Conservation (phyloP, 805 yeast species). For the Yamadazyma takamatsuzukensis region DNA sequence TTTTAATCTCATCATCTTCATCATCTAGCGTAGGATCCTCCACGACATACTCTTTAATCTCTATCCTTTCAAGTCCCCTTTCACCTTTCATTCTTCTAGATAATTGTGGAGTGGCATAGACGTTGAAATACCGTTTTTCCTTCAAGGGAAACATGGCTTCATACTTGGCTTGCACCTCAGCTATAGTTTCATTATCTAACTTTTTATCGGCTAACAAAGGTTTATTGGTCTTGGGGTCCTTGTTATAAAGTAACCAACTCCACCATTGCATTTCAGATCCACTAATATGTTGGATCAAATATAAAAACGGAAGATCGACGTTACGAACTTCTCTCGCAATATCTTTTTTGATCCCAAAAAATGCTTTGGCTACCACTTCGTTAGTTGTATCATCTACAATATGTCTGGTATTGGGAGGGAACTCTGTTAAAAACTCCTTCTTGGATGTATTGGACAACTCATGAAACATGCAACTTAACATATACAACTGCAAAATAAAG, state of each 20-base stretch:
- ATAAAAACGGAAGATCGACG: slow-evolving; percentile 24
- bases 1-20: slow-evolving; percentile 22
- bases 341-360: slow-evolving; percentile 24
- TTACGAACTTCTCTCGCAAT: slow-evolving; percentile 17
- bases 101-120: slow-evolving; percentile 40
- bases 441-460: slow-evolving; percentile 25
- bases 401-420: slow-evolving; percentile 32
- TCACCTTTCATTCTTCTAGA: slow-evolving; percentile 34
- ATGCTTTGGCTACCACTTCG: slow-evolving; percentile 7
- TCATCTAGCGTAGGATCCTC: slow-evolving; percentile 5
- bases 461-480: slow-evolving; percentile 25
- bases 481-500: slow-evolving; percentile 27
- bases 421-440: slow-evolving; percentile 15
- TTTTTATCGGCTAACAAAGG: slow-evolving; percentile 22
- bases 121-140: slow-evolving; percentile 35
- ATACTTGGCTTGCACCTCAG: slow-evolving; percentile 9
- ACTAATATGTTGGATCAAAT: slow-evolving; percentile 23
- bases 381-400: slow-evolving; percentile 26
- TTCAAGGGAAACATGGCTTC: slow-evolving; percentile 23
- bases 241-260: slow-evolving; percentile 38
- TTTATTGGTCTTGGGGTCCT: slow-evolving; percentile 27
- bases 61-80: slow-evolving; percentile 27
- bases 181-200: slow-evolving; percentile 20
- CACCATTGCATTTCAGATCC: slow-evolving; percentile 34
- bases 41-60: slow-evolving; percentile 6